Conservation (phyloP, 2,329 filamentous ascomycete genomes). For the Arthrobotrys conoides region DNA sequence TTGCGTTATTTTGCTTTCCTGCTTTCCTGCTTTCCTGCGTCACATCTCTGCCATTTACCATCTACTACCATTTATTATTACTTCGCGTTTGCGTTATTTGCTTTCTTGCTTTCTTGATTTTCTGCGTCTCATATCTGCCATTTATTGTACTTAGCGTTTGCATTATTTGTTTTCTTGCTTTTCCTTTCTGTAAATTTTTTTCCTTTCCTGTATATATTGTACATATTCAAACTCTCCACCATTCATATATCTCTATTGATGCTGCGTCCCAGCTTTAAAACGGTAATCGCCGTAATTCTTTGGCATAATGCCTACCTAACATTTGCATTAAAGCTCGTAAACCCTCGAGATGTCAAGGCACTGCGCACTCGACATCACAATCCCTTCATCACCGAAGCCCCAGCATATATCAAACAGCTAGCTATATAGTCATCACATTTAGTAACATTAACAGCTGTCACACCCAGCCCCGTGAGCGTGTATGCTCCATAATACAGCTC, state of each 20-base stretch:
- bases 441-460: constrained; percentile 55
- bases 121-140: background rate
- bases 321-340: background rate
- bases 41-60: background rate
- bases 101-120: background rate
- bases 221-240: too few relatives aligned
- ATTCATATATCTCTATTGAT: background rate
- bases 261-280: background rate
- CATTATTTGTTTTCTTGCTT: constrained; percentile 1
- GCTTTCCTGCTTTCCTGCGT: background rate
- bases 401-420: constrained; percentile 37
- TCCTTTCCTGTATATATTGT: background rate
- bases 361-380: constrained; percentile 9
- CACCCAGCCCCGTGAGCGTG: constrained; percentile 29
- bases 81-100: background rate
- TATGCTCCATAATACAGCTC: constrained; percentile 24
- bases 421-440: constrained; percentile 53
- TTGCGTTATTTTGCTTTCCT: constrained; percentile 4
- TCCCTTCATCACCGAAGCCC: constrained; percentile 16
- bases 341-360: background rate
- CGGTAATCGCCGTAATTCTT: background rate
- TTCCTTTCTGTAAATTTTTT: constrained; percentile 5
- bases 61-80: background rate
- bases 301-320: background rate
- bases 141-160: background rate